Conservation (phyloP, 2,329 filamentous ascomycete genomes). For the Paracorniculantispora psalliotae region DNA sequence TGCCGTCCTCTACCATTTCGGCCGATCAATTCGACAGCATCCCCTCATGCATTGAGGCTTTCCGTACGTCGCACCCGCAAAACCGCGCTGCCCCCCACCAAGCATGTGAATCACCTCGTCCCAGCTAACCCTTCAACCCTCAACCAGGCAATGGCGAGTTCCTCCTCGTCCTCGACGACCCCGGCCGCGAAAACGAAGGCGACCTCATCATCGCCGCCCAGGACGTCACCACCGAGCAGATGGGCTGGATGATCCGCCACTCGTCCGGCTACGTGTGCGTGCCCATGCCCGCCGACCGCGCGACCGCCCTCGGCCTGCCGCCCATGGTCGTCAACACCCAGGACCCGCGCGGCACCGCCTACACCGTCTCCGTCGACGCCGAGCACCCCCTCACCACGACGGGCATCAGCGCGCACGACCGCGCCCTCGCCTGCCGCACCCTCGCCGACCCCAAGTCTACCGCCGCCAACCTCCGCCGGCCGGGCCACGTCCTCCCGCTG, state of each 20-base stretch:
- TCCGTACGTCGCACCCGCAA: slow-evolving; percentile 44
- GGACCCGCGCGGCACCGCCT: slow-evolving; percentile 87
- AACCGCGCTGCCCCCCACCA: neutral
- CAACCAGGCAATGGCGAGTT: slow-evolving; percentile 72
- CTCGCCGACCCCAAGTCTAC: slow-evolving; percentile 63
- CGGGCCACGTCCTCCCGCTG: slow-evolving; percentile 87
- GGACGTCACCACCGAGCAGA: slow-evolving; percentile 78
- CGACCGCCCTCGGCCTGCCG: slow-evolving; percentile 68
- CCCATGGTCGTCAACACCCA: slow-evolving; percentile 76
- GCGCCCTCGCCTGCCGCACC: slow-evolving; percentile 71
- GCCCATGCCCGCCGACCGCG: slow-evolving; percentile 66
- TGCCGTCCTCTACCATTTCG: slow-evolving; percentile 49
- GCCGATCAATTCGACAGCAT: slow-evolving; percentile 58
- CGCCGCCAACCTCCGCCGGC: slow-evolving; percentile 64
- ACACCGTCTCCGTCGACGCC: slow-evolving; percentile 85
- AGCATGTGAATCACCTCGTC: slow-evolving; percentile 1
- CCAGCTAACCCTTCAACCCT: neutral
- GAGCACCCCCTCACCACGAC: slow-evolving; percentile 70
- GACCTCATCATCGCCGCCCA: slow-evolving; percentile 93
- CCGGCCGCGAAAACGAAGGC: slow-evolving; percentile 93
- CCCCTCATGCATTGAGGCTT: slow-evolving; percentile 58
- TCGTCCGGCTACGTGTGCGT: slow-evolving; percentile 89
- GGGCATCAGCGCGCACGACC: slow-evolving; percentile 85
- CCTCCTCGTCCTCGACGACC: slow-evolving; percentile 90
- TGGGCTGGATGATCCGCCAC: slow-evolving; percentile 93